Conservation (phyloP, 2,329 filamentous ascomycete genomes). For the Coccinonectria pachysandricola region DNA sequence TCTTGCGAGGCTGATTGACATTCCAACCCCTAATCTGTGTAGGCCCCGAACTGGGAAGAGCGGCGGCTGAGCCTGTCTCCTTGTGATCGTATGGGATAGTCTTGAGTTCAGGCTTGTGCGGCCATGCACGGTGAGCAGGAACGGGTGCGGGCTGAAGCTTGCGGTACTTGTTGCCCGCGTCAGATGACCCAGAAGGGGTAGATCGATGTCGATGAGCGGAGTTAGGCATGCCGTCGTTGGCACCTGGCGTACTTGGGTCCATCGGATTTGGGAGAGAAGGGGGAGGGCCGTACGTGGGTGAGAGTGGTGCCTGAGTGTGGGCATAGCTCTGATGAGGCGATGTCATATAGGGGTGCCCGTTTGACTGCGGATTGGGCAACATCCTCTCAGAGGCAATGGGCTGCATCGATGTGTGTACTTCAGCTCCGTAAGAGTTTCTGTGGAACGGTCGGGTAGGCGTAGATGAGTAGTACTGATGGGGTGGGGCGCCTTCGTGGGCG, state of each 20-base stretch:
- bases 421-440: slow-evolving; percentile 21
- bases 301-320: slow-evolving; percentile 24
- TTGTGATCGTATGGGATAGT: slow-evolving; percentile 52
- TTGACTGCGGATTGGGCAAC: slow-evolving; percentile 24
- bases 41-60: slow-evolving; percentile 44
- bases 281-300: slow-evolving; percentile 27
- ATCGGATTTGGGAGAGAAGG: slow-evolving; percentile 20
- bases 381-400: slow-evolving; percentile 23
- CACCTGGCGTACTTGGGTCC: slow-evolving; percentile 27
- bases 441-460: slow-evolving; percentile 21
- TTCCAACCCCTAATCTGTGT: slow-evolving; percentile 50
- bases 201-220: slow-evolving; percentile 26
- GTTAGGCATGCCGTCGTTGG: slow-evolving; percentile 20
- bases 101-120: slow-evolving; percentile 41
- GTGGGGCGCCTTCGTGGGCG: slow-evolving; percentile 14
- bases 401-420: slow-evolving; percentile 19
- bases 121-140: slow-evolving; percentile 38
- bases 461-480: slow-evolving; percentile 22
- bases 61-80: slow-evolving; percentile 44
- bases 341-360: slow-evolving; percentile 23
- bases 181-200: slow-evolving; percentile 28
- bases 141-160: slow-evolving; percentile 50
- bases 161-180: slow-evolving; percentile 38
- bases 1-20: slow-evolving; percentile 30
- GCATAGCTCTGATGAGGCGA: slow-evolving; percentile 24